Evolutionary conservation across 352 stramenopile species (phyloP).

Genomic region (Phytophthora sansomeana): DNA sequence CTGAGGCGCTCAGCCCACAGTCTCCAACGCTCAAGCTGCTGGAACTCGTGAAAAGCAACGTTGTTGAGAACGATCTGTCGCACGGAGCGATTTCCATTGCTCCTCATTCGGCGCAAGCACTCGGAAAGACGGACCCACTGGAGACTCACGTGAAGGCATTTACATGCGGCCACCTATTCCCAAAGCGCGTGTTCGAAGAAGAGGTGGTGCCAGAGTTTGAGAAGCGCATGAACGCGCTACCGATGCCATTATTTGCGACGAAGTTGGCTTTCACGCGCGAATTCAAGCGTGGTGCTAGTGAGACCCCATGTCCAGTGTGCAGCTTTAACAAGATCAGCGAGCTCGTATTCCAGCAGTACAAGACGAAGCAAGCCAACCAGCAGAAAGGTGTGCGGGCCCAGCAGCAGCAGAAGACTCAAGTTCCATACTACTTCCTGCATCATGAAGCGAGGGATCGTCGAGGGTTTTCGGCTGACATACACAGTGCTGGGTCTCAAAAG

Average conservation of each 20-base stretch:
- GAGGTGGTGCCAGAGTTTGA: constrained; percentile 86
- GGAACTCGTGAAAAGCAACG: constrained; percentile 78
- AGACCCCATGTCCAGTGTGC: constrained; percentile 85
- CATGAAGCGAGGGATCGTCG: constrained; percentile 39
- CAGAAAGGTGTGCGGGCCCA: not conserved
- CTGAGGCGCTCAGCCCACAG: constrained; percentile 12
- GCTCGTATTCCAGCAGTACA: constrained; percentile 53
- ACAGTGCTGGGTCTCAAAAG: constrained; percentile 17
- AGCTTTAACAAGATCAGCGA: constrained; percentile 83
- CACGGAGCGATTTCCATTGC: constrained; percentile 57
- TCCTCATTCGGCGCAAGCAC: constrained; percentile 66
- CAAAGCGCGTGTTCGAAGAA: constrained; percentile 88
- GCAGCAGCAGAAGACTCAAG: constrained; percentile 18
- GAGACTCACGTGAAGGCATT: constrained; percentile 90
- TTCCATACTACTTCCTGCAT: constrained; percentile 71
- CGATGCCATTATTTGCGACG: constrained; percentile 66
- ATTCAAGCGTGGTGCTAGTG: constrained; percentile 65
- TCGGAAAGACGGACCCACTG: constrained; percentile 85
- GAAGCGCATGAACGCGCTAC: constrained; percentile 75
- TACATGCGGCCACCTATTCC: constrained; percentile 84
- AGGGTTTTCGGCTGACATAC: constrained; percentile 27
- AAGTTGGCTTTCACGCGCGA: constrained; percentile 72
- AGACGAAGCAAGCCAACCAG: constrained; percentile 8
- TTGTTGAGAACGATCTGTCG: constrained; percentile 76
- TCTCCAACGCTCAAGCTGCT: constrained; percentile 50